phyloP scores from a whole-genome alignment of 352 stramenopile genomes.

The Globisporangium heterothallicum region DNA sequence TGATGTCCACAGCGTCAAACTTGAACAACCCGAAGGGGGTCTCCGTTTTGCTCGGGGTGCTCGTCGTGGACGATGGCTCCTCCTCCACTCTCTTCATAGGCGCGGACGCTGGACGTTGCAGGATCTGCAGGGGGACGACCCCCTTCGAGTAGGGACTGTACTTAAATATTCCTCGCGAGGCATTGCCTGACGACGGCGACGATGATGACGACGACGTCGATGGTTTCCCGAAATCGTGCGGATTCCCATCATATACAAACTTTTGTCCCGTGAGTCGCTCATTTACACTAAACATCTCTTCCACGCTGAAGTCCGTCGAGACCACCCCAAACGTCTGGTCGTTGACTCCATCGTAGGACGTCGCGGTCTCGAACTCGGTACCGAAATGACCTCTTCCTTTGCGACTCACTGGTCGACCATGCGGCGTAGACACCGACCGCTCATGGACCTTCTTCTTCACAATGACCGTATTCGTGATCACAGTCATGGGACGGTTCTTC shows the following conservation, averaged over 20 bases:
- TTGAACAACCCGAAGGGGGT: slow-evolving; percentile 60
- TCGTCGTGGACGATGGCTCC: slow-evolving; percentile 24
- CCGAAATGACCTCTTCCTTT: slow-evolving; percentile 74
- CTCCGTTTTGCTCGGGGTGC: slow-evolving; percentile 31
- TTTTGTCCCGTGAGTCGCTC: slow-evolving; percentile 88
- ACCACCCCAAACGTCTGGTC: slow-evolving; percentile 81
- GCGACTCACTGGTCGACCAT: slow-evolving; percentile 33
- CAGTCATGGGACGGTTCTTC: slow-evolving; percentile 51
- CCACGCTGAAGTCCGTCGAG: slow-evolving; percentile 81
- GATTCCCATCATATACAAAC: slow-evolving; percentile 94
- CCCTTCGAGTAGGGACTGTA: slow-evolving; percentile 30
- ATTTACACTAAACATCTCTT: slow-evolving; percentile 96
- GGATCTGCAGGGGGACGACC: slow-evolving; percentile 37
- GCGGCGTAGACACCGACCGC: slow-evolving; percentile 69
- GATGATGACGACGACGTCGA: neutral
- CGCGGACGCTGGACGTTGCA: slow-evolving; percentile 31
- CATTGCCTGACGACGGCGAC: slow-evolving; percentile 1
- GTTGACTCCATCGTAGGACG: slow-evolving; percentile 85
- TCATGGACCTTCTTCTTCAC: slow-evolving; percentile 40
- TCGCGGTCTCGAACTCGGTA: slow-evolving; percentile 73
- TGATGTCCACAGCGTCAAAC: slow-evolving; percentile 84
- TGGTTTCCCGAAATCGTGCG: slow-evolving; percentile 90
- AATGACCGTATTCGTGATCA: slow-evolving; percentile 24
- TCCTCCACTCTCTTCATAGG: slow-evolving; percentile 50
- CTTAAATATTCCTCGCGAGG: slow-evolving; percentile 46